Evolutionary conservation across 768 basidiomycete genomes (phyloP).

Genomic region (Macrocybe gigantea): DNA sequence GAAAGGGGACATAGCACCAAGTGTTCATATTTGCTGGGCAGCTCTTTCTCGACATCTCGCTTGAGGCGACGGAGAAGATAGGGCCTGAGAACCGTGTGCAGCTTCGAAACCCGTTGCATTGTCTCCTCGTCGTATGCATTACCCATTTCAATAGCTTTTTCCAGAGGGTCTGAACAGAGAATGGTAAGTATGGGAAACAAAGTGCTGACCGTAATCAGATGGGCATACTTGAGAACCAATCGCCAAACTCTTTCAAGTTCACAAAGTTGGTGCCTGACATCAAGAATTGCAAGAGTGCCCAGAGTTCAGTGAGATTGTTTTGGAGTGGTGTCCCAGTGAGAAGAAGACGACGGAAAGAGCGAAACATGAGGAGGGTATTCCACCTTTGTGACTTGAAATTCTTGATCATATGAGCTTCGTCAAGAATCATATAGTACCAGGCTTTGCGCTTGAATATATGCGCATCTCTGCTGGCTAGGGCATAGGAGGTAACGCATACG

Average conservation of each 20-base stretch:
- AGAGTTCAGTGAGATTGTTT: slow-evolving; percentile 94
- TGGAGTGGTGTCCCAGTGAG: slow-evolving; percentile 95
- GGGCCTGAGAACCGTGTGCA: slow-evolving; percentile 94
- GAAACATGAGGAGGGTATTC: slow-evolving; percentile 87
- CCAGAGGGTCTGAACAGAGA: slow-evolving; percentile 67
- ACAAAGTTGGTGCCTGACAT: slow-evolving; percentile 89
- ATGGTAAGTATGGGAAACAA: neutral
- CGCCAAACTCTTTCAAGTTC: slow-evolving; percentile 87
- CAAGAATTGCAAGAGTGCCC: slow-evolving; percentile 92
- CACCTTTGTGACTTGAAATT: slow-evolving; percentile 93
- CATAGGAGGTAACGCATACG: slow-evolving; percentile 92
- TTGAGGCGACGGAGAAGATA: slow-evolving; percentile 95
- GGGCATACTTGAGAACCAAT: slow-evolving; percentile 91
- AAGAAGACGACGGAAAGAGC: slow-evolving; percentile 79
- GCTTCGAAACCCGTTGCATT: slow-evolving; percentile 74
- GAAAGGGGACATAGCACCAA: slow-evolving; percentile 83
- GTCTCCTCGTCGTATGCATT: slow-evolving; percentile 74
- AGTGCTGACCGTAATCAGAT: neutral
- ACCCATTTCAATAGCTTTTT: slow-evolving; percentile 89
- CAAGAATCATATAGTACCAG: slow-evolving; percentile 96
- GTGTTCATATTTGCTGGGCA: slow-evolving; percentile 93
- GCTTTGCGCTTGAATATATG: slow-evolving; percentile 88
- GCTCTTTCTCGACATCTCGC: slow-evolving; percentile 92
- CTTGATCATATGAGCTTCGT: slow-evolving; percentile 98
- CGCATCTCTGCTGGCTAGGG: slow-evolving; percentile 86